These are phyloP conservation scores for Ustilago crameri DNA, from an alignment of 1,284 basidiomycete genomes.

Conservation along the genomic window DNA sequence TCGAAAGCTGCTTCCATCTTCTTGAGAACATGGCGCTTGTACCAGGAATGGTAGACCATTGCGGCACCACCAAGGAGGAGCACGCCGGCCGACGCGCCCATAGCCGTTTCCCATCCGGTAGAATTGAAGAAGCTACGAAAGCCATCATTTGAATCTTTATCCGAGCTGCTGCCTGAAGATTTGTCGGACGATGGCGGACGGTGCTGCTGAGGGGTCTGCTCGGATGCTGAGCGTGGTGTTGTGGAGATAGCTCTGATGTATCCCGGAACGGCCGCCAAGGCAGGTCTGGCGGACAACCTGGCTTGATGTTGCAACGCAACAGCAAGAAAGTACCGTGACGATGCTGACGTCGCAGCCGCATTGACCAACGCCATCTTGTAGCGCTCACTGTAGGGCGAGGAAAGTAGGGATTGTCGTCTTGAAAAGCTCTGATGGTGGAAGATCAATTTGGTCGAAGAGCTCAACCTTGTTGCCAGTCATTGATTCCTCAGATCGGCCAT, in stretches of 20 bases:
- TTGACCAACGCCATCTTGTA: conserved; percentile 16
- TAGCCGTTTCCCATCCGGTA: conserved; percentile 63
- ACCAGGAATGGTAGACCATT: conserved; percentile 60
- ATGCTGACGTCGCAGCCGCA: conserved; percentile 16
- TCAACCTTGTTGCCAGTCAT: no score
- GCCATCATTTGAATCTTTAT: conserved; percentile 24
- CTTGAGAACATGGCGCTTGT: conserved; percentile 57
- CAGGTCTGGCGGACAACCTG: neutral
- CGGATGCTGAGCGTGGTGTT: conserved; percentile 3
- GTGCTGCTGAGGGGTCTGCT: neutral
- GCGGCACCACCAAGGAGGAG: conserved; percentile 60
- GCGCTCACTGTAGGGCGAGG: no score
- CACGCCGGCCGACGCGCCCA: conserved; percentile 62
- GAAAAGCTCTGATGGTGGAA: neutral
- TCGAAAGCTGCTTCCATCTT: conserved; percentile 65
- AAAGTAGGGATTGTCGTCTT: neutral
- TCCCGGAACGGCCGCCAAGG: neutral
- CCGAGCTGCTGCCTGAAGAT: conserved; percentile 10
- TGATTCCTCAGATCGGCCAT: no score
- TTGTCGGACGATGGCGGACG: conserved; percentile 12
- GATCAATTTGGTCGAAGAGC: no score
- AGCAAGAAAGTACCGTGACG: conserved; percentile 13
- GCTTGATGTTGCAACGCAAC: neutral
- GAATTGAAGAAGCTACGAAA: conserved; percentile 58
- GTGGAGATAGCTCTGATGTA: conserved; percentile 9